Evolutionary conservation across 2,329 filamentous ascomycete species (phyloP).

Genomic region (Neurospora sp.): DNA sequence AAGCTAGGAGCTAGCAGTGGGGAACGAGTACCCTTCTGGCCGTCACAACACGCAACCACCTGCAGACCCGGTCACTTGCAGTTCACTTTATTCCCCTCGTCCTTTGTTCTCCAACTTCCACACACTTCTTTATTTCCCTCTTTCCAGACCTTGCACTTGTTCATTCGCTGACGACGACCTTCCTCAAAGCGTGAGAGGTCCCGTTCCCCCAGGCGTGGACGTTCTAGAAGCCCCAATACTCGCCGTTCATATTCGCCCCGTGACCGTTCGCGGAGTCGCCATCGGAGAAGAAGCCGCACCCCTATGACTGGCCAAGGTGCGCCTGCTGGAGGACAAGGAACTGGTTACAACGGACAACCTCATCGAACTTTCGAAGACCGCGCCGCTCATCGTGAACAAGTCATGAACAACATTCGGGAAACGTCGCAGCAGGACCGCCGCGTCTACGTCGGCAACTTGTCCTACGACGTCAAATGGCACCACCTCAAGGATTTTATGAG

Average conservation of each 20-base stretch:
- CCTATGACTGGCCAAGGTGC: slow-evolving; percentile 73
- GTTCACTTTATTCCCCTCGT: slow-evolving; percentile 1
- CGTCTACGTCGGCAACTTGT: slow-evolving; percentile 98
- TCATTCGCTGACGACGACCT: slow-evolving; percentile 21
- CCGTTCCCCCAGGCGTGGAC: slow-evolving; percentile 66
- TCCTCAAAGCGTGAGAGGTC: slow-evolving; percentile 66
- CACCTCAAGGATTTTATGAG: slow-evolving; percentile 99
- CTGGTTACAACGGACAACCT: slow-evolving; percentile 54
- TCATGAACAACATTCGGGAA: slow-evolving; percentile 91
- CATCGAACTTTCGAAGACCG: slow-evolving; percentile 80
- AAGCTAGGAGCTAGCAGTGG: not conserved
- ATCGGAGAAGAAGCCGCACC: slow-evolving; percentile 72
- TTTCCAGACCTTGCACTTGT: not conserved
- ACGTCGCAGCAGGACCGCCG: slow-evolving; percentile 97
- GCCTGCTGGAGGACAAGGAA: slow-evolving; percentile 59
- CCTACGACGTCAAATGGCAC: slow-evolving; percentile 99
- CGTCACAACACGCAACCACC: not conserved
- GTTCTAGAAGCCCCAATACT: slow-evolving; percentile 71
- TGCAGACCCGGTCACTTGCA: not conserved
- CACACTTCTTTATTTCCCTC: not conserved
- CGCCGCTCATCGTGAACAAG: slow-evolving; percentile 75
- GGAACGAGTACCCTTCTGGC: not conserved
- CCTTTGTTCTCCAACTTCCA: slow-evolving; percentile 1
- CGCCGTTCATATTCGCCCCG: slow-evolving; percentile 73
- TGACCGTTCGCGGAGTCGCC: slow-evolving; percentile 64